phyloP scores from a whole-genome alignment of 2,329 filamentous ascomycete genomes.

The Metarhizium anisopliae region DNA sequence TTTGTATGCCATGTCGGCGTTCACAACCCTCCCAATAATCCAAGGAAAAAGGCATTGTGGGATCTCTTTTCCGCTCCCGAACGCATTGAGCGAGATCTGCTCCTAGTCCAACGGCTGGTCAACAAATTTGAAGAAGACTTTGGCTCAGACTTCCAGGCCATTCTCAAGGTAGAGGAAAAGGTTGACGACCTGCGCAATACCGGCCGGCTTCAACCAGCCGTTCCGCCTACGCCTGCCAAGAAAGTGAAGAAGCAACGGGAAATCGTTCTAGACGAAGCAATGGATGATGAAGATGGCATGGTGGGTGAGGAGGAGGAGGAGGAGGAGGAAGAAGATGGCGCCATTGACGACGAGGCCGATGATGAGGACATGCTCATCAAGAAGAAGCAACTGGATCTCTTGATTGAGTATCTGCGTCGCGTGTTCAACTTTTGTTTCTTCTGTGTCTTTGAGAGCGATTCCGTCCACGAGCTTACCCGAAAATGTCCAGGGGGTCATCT shows the following conservation, averaged over 20 bases:
- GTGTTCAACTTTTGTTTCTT: slow-evolving; percentile 99
- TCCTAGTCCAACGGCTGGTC: slow-evolving; percentile 73
- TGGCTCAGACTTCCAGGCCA: slow-evolving; percentile 66
- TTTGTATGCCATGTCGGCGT: slow-evolving; percentile 97
- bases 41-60: slow-evolving; percentile 92
- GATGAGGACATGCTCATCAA: slow-evolving; percentile 82
- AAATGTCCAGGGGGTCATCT: slow-evolving; percentile 98
- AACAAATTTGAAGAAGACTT: slow-evolving; percentile 79
- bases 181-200: slow-evolving; percentile 72
- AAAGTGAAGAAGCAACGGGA: slow-evolving; percentile 54
- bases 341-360: slow-evolving; percentile 79
- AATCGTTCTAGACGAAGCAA: slow-evolving; percentile 50
- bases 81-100: slow-evolving; percentile 81
- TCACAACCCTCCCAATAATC: slow-evolving; percentile 77
- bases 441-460: slow-evolving; percentile 97
- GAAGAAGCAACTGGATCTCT: slow-evolving; percentile 93
- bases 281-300: slow-evolving; percentile 57
- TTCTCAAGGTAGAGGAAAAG: slow-evolving; percentile 73
- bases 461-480: slow-evolving; percentile 86
- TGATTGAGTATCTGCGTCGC: slow-evolving; percentile 91
- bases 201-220: slow-evolving; percentile 64
- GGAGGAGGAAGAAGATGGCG: slow-evolving; percentile 73
- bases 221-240: slow-evolving; percentile 40
- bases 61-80: slow-evolving; percentile 93
- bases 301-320: slow-evolving; percentile 66